Conservation (phyloP, 2,329 filamentous ascomycete species). For the Tolypocladium amazonense region DNA sequence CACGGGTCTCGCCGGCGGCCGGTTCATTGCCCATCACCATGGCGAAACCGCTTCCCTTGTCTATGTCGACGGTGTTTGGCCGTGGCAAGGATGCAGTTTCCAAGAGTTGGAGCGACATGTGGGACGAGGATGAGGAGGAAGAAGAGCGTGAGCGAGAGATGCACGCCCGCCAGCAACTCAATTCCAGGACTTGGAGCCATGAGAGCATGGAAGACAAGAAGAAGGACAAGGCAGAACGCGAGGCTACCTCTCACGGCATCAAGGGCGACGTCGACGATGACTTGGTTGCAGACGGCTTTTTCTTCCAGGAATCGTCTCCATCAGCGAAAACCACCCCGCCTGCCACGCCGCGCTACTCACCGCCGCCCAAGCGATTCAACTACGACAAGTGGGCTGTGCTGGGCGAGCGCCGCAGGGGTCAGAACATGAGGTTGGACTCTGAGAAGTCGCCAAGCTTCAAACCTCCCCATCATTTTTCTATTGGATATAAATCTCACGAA, state of each 20-base stretch:
- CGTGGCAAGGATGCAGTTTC: slow-evolving; percentile 70
- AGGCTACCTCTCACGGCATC: slow-evolving; percentile 17
- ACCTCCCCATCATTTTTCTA: slow-evolving; percentile 36
- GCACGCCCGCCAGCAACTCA: slow-evolving; percentile 51
- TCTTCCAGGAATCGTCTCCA: slow-evolving; percentile 55
- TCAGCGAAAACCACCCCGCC: slow-evolving; percentile 24
- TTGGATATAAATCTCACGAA: slow-evolving; percentile 37
- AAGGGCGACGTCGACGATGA: slow-evolving; percentile 51
- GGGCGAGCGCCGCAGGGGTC: slow-evolving; percentile 71
- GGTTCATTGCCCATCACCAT: slow-evolving; percentile 71
- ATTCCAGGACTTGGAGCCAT: slow-evolving; percentile 70
- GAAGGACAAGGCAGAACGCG: slow-evolving; percentile 9
- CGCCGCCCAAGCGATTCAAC: slow-evolving; percentile 50
- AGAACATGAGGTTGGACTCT: slow-evolving; percentile 37
- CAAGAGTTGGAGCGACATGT: slow-evolving; percentile 99
- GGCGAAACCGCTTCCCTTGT: slow-evolving; percentile 60
- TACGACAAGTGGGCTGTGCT: slow-evolving; percentile 85
- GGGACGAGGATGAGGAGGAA: slow-evolving; percentile 86
- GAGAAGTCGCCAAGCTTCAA: slow-evolving; percentile 39
- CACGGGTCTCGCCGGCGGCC: slow-evolving; percentile 46
- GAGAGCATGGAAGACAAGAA: slow-evolving; percentile 44
- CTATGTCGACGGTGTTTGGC: slow-evolving; percentile 72
- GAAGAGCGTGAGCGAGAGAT: slow-evolving; percentile 58
- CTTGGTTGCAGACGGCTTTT: slow-evolving; percentile 57
- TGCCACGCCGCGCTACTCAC: slow-evolving; percentile 46